Base-by-base conservation (phyloP, 306 rosid genomes). In the Phaseolus lunatus region DNA sequence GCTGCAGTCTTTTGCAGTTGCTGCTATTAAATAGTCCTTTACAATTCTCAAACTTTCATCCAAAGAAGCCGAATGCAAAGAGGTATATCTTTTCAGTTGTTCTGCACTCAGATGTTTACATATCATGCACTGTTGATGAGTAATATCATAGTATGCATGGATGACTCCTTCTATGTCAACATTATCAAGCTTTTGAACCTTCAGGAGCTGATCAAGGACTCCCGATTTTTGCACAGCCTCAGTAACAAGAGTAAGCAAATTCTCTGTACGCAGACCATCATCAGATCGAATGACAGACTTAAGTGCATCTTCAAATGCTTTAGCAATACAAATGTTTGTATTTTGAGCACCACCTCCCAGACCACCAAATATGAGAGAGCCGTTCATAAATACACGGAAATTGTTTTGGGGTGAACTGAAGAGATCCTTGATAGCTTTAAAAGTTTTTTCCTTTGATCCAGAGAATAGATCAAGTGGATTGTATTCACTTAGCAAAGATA, bases 1-100 rank as follows among this genome's bases (percentile, higher is more conserved):
- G 86, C 99, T 96, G 82, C 96, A 96, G 92, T 92, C 98, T 79
- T 92, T 96, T 27, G 92, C 94, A 53, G 94, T 91, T 71, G 99
- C 85, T 71, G 96, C 98, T 75, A 86, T 91, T 80, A 91, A 71
- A 83, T 86, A 92, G 87, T 96, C 80, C 88, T 83, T 89, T 62
- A 96, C 94, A 68, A 82, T 83, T 85, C 83, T 96, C 89, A 91
- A 73, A 81, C 89, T 91, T 85, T 88, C 96, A 80, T 88, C 97
- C 77, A 89, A 72, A 11, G 97, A 84, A 53, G 89, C 83, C 64
- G 93, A 88, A 85, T 96, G 99, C 86, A 96, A 80, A 70, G 93
- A 75, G 37, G 86, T 49, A 83, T 82, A 86, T 67, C 24, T 88
- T 58, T 81, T 78, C 23, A 53, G 63, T 58, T 84, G 78, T 22